These are phyloP conservation scores for Trametes sanguinea DNA, from an alignment of 768 basidiomycete species.

Conservation along the genomic window DNA sequence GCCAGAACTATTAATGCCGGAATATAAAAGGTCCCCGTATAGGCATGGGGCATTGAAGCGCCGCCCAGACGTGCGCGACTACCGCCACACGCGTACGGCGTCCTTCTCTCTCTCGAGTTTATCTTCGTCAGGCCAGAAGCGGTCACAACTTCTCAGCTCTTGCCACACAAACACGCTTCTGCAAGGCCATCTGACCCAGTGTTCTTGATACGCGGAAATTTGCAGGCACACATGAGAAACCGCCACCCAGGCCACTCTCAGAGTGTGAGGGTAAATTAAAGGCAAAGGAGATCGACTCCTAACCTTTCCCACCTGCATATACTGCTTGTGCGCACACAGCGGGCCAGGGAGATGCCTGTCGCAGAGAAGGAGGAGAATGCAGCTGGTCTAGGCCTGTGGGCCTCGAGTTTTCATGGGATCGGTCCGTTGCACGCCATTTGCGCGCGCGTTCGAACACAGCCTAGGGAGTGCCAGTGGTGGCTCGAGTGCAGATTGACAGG, in stretches of 20 bases:
- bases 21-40: too few species aligned
- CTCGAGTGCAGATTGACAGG: slow-evolving; percentile 13
- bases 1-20: too few species aligned
- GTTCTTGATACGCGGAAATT: slow-evolving; percentile 16
- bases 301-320: not conserved
- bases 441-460: not conserved
- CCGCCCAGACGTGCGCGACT: not conserved
- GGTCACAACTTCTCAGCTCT: slow-evolving; percentile 11
- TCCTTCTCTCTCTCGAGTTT: slow-evolving; percentile 10
- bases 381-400: not conserved
- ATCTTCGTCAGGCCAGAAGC: slow-evolving; percentile 7
- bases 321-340: not conserved
- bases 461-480: not conserved
- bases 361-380: not conserved
- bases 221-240: slow-evolving; percentile 5
- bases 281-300: not conserved
- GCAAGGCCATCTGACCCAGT: slow-evolving; percentile 12
- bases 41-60: not conserved
- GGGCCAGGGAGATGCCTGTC: slow-evolving; percentile 1
- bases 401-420: not conserved
- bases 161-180: slow-evolving; percentile 14
- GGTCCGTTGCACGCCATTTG: not conserved
- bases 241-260: slow-evolving; percentile 3
- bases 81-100: not conserved
- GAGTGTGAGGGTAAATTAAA: not conserved